Conservation (phyloP, 1,284 basidiomycete species). For the Leccinum griseonigrum region DNA sequence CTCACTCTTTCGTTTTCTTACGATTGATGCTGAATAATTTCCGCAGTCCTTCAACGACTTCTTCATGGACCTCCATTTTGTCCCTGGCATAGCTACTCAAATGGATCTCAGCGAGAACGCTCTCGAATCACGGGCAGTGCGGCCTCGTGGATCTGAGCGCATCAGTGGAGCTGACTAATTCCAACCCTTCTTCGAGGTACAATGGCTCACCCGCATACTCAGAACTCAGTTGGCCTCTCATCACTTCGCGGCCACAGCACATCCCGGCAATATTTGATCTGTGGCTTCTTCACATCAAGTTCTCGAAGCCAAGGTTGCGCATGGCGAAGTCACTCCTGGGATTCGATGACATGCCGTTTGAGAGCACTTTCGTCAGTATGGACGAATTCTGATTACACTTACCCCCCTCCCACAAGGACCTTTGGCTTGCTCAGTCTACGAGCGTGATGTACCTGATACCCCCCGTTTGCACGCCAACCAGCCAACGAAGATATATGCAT, state of each 20-base stretch:
- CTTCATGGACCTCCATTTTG: conserved; percentile 21
- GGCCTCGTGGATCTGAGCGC: conserved; percentile 12
- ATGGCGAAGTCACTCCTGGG: background rate
- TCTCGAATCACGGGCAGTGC: conserved; percentile 4
- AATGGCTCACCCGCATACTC: conserved; percentile 46
- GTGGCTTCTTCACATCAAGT: conserved; percentile 16
- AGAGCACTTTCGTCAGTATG: conserved; percentile 7
- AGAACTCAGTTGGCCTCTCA: no score
- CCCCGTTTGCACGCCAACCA: background rate
- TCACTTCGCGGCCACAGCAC: no score
- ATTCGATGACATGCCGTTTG: conserved; percentile 24
- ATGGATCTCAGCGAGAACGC: conserved; percentile 13
- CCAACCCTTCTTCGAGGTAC: conserved; percentile 42
- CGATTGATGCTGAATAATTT: background rate
- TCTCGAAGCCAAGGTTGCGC: conserved; percentile 3
- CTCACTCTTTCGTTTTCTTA: background rate
- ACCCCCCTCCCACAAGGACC: background rate
- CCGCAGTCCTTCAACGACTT: conserved; percentile 23
- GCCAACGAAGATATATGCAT: background rate
- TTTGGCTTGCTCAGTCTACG: background rate
- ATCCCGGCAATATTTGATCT: conserved; percentile 28
- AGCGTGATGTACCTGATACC: conserved; percentile 8
- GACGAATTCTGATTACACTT: conserved; percentile 4
- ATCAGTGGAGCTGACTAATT: conserved; percentile 25
- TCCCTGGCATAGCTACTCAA: conserved; percentile 7